A percentile compares a stretch with the other conserved stretches of the same genome.
Evolutionary conservation across 352 stramenopile genomes (phyloP).

Genomic region (Phytophthora multivora): DNA sequence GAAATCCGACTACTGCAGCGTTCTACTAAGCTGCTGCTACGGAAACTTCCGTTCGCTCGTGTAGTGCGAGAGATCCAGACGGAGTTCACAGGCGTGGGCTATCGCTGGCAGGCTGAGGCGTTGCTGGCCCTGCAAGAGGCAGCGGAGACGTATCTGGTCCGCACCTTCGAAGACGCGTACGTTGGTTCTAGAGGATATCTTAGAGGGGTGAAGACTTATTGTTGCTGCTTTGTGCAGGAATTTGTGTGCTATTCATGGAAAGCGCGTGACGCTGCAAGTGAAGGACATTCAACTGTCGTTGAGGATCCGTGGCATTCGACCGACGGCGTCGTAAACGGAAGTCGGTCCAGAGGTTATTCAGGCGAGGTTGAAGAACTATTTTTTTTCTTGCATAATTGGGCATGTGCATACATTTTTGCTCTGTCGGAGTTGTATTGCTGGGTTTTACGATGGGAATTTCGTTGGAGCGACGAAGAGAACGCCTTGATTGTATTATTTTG

Average conservation of each 20-base stretch:
- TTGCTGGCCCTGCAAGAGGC: constrained; percentile 94
- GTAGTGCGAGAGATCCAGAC: constrained; percentile 95
- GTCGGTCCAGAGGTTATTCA: neutral
- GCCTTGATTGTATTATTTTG: constrained; percentile 1
- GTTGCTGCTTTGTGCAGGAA: constrained; percentile 68
- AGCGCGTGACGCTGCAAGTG: constrained; percentile 95
- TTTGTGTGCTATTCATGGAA: constrained; percentile 96
- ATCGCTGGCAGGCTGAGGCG: constrained; percentile 92
- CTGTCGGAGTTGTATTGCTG: neutral
- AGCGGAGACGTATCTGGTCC: constrained; percentile 94
- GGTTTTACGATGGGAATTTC: neutral
- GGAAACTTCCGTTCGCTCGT: constrained; percentile 96
- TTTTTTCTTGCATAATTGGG: constrained; percentile 18
- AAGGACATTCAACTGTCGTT: constrained; percentile 96
- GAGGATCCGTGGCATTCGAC: constrained; percentile 86
- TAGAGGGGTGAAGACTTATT: neutral
- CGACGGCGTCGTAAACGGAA: constrained; percentile 30
- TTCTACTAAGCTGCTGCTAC: constrained; percentile 95
- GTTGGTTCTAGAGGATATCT: constrained; percentile 16
- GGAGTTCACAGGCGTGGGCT: constrained; percentile 77
- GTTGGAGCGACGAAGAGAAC: neutral
- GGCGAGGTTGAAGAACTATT: neutral
- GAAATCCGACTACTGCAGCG: constrained; percentile 97
- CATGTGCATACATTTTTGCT: constrained; percentile 1
- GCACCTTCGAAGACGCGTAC: constrained; percentile 95